phyloP scores from a whole-genome alignment of 2,329 filamentous ascomycete species.

The Hymenoscyphus fructigenus region DNA sequence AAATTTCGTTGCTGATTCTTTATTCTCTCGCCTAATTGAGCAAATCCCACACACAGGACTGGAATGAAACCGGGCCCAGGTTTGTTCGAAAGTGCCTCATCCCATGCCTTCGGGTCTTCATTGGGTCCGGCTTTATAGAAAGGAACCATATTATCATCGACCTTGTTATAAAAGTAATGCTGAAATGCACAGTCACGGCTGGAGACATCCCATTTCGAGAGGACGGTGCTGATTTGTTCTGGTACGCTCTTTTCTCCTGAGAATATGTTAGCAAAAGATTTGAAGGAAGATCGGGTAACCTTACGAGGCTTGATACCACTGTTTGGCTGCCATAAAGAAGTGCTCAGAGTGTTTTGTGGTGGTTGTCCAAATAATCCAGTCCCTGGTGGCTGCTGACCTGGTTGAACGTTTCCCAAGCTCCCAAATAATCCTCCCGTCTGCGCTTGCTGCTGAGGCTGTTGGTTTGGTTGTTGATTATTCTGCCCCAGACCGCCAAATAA shows the following conservation, averaged over 20 bases:
- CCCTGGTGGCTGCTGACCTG: constrained; percentile 32
- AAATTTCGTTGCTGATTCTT: constrained; percentile 70
- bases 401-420: constrained; percentile 25
- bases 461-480: constrained; percentile 26
- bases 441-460: constrained; percentile 31
- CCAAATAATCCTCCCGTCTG: constrained; percentile 28
- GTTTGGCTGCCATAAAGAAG: constrained; percentile 34
- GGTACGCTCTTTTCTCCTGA: constrained; percentile 69
- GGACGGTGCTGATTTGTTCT: constrained; percentile 70
- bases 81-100: constrained; percentile 78
- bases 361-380: neutral
- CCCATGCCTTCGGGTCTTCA: constrained; percentile 79
- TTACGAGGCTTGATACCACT: constrained; percentile 33
- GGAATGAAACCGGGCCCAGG: constrained; percentile 75
- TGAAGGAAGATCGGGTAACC: neutral
- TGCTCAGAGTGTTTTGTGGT: constrained; percentile 23
- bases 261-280: constrained; percentile 15
- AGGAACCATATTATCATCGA: constrained; percentile 70
- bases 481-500: constrained; percentile 26
- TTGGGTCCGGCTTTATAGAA: constrained; percentile 69
- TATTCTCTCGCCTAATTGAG: constrained; percentile 68
- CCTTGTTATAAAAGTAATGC: constrained; percentile 85
- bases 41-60: constrained; percentile 72
- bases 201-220: constrained; percentile 71
- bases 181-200: constrained; percentile 72